phyloP scores from a whole-genome alignment of 1,139 yeast genomes.

The Candida neerlandica region DNA sequence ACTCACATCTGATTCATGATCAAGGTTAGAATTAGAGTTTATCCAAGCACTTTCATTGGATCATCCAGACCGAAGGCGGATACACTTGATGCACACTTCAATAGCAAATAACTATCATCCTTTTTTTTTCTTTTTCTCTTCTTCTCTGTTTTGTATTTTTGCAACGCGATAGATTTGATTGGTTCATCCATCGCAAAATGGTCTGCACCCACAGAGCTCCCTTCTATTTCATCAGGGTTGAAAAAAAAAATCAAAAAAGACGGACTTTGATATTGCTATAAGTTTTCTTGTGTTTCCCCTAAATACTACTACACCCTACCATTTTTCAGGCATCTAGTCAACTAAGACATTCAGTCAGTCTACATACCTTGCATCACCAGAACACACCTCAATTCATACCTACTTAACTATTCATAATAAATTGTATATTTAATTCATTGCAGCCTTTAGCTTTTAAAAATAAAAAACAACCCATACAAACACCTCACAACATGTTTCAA shows the following conservation, averaged over 20 bases:
- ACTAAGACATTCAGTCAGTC: neutral
- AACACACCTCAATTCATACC: neutral
- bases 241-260: slow-evolving; percentile 4
- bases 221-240: neutral
- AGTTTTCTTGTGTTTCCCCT: neutral
- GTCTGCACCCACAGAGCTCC: neutral
- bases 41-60: too few relatives aligned
- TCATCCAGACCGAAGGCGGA: too few relatives aligned
- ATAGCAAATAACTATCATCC: too few relatives aligned
- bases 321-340: neutral
- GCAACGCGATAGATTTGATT: too few relatives aligned
- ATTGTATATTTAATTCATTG: neutral
- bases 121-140: too few relatives aligned
- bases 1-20: too few relatives aligned
- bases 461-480: neutral
- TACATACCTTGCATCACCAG: too few relatives aligned
- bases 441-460: neutral
- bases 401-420: neutral
- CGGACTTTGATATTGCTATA: neutral
- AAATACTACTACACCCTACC: neutral
- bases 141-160: too few relatives aligned
- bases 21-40: too few relatives aligned
- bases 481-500: slow-evolving; percentile 14
- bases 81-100: too few relatives aligned
- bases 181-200: too few relatives aligned